These are phyloP conservation scores for Talaromyces thailandensis DNA, from an alignment of 495 filamentous ascomycete species.

Conservation along the genomic window DNA sequence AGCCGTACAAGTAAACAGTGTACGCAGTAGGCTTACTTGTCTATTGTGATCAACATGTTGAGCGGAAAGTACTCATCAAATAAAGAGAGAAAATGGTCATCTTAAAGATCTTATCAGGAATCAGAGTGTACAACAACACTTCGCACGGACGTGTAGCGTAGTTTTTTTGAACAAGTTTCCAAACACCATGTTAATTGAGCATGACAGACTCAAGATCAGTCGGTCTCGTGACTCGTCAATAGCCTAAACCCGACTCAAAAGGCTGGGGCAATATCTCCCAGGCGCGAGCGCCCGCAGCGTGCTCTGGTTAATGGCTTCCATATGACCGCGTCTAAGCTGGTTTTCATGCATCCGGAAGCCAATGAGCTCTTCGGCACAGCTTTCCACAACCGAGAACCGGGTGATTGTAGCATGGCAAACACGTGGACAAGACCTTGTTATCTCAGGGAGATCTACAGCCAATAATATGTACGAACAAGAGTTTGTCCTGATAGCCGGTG, in stretches of 20 bases:
- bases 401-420: not conserved
- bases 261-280: not conserved
- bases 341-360: not conserved
- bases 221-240: not conserved
- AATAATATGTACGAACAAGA: not conserved
- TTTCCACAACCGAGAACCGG: not conserved
- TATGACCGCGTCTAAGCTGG: not conserved
- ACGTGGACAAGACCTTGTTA: not conserved
- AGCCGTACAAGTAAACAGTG: not conserved
- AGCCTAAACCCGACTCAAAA: not conserved
- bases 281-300: not conserved
- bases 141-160: not conserved
- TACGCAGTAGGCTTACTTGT: not conserved
- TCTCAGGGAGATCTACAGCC: too few relatives aligned
- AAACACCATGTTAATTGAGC: not conserved
- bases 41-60: not conserved
- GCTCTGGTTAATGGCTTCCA: not conserved
- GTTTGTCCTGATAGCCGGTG: not conserved
- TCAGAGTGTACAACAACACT: not conserved
- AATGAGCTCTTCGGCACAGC: not conserved
- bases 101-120: too few relatives aligned
- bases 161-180: not conserved
- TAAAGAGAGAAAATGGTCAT: not conserved
- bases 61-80: too few relatives aligned
- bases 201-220: not conserved